phyloP scores from a whole-genome alignment of 768 basidiomycete genomes.

The Cystobasidium tubakii region DNA sequence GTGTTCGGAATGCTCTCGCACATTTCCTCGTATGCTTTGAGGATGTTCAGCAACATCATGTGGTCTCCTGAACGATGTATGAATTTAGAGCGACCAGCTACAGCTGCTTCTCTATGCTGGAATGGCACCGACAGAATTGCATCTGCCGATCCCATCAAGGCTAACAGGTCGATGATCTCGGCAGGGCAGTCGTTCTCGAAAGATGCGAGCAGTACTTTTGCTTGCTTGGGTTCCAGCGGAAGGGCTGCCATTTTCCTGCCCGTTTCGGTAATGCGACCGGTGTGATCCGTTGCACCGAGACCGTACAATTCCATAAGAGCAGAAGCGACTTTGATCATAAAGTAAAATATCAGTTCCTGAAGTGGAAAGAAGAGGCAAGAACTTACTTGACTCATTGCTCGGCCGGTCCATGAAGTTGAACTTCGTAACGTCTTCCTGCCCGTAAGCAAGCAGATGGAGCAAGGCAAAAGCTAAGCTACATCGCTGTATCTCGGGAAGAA shows the following conservation, averaged over 20 bases:
- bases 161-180: conserved; percentile 77
- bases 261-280: conserved; percentile 61
- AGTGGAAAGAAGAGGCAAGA: conserved; percentile 55
- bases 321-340: conserved; percentile 35
- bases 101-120: conserved; percentile 62
- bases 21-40: conserved; percentile 68
- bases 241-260: conserved; percentile 83
- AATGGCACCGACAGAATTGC: conserved; percentile 37
- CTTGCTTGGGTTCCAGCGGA: conserved; percentile 79
- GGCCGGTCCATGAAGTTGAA: conserved; percentile 87
- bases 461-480: conserved; percentile 76
- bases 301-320: conserved; percentile 59
- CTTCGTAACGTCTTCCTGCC: conserved; percentile 40
- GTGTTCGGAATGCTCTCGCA: conserved; percentile 44
- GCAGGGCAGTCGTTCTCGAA: conserved; percentile 64
- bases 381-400: conserved; percentile 57
- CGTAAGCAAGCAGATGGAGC: conserved; percentile 59
- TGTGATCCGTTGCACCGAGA: conserved; percentile 68
- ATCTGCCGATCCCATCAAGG: conserved; percentile 66
- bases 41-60: conserved; percentile 76
- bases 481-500: conserved; percentile 84
- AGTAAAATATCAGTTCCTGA: not conserved
- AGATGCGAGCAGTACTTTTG: conserved; percentile 74
- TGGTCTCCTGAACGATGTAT: conserved; percentile 82
- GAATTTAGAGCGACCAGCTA: conserved; percentile 66